Evolutionary conservation across 345 rosid genomes (phyloP).

Genomic region (Erysimum cheiranthoides): DNA sequence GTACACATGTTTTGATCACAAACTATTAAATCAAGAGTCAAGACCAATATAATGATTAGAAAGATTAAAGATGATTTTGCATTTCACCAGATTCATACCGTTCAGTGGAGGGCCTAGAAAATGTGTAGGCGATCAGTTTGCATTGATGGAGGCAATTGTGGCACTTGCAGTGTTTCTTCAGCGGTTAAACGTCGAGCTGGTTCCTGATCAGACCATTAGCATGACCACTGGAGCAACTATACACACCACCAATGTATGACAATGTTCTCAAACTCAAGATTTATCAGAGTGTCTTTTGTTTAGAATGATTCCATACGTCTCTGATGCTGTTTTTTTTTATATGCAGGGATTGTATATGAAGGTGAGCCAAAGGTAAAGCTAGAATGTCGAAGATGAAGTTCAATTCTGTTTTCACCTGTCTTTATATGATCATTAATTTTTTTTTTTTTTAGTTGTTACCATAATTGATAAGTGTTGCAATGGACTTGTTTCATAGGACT

Average conservation of each 20-base stretch:
- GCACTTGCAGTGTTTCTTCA: constrained; percentile 79
- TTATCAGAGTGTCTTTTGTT: not conserved
- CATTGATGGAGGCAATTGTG: constrained; percentile 85
- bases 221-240: constrained; percentile 99
- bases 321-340: constrained; percentile 5
- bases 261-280: constrained; percentile 10
- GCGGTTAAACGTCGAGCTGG: constrained; percentile 74
- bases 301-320: not conserved
- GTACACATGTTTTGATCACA: constrained; percentile 22
- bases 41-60: not conserved
- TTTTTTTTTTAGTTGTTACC: constrained; percentile 4
- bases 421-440: constrained; percentile 4
- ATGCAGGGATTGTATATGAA: constrained; percentile 91
- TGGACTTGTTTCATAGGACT: not conserved
- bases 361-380: constrained; percentile 51
- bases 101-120: constrained; percentile 97
- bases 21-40: not conserved
- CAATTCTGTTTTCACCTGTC: constrained; percentile 12
- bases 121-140: constrained; percentile 97
- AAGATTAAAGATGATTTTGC: constrained; percentile 14
- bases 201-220: constrained; percentile 82
- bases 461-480: not conserved
- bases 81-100: constrained; percentile 71
- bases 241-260: constrained; percentile 75
- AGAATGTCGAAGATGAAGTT: constrained; percentile 6